phyloP scores from a whole-genome alignment of 1,139 yeast genomes.

The Sporopachydermia cereana region DNA sequence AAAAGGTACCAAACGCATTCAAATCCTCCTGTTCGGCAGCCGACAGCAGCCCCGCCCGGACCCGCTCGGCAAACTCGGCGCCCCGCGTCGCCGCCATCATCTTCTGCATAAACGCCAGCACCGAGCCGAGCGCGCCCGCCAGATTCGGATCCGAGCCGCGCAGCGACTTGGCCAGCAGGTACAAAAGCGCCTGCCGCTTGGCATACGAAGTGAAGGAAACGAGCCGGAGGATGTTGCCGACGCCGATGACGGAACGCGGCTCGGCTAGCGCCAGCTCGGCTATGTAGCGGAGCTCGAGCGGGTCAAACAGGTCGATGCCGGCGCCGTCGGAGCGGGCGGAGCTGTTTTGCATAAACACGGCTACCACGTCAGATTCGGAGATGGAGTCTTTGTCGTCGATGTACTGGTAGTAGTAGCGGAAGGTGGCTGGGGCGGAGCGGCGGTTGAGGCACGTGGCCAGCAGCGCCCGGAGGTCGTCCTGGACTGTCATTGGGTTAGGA shows the following conservation, averaged over 20 bases:
- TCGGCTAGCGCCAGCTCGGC: neutral
- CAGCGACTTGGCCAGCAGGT: neutral
- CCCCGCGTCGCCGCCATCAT: neutral
- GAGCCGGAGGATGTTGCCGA: neutral
- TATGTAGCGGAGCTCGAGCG: constrained; percentile 2
- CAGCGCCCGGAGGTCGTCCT: constrained; percentile 2
- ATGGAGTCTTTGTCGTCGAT: neutral
- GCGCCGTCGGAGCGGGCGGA: neutral
- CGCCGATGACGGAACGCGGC: neutral
- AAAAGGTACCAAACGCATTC: neutral
- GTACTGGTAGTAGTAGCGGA: constrained; percentile 5
- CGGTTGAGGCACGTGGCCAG: constrained; percentile 4
- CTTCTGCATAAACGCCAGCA: neutral
- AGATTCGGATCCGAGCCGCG: neutral
- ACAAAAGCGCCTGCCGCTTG: constrained; percentile 1
- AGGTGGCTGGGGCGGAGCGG: neutral
- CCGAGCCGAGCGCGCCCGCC: neutral
- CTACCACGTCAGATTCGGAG: neutral
- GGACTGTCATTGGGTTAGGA: constrained; percentile 1
- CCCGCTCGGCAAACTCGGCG: neutral
- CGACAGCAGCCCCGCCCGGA: neutral
- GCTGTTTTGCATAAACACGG: neutral
- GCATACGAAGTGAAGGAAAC: neutral
- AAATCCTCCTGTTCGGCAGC: neutral
- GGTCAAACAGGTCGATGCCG: constrained; percentile 1